Percentiles rank a stretch among this genome's conserved stretches.
phyloP scores from a whole-genome alignment of 352 stramenopile species.

The Phytopythium montanum region DNA sequence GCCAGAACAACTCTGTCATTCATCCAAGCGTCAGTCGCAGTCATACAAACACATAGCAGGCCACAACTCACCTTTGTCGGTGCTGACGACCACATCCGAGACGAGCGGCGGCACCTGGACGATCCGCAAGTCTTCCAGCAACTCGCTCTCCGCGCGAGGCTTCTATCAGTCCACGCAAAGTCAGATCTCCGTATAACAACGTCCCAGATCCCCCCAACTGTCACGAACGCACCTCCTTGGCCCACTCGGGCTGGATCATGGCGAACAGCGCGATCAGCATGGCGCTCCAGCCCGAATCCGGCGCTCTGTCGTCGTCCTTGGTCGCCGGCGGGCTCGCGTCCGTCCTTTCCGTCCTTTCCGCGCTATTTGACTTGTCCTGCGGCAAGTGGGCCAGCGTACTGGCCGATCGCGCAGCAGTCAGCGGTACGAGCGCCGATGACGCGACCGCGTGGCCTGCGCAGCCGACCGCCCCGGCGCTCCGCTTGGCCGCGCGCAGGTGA shows the following conservation, averaged over 20 bases:
- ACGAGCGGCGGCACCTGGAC: slow-evolving; percentile 43
- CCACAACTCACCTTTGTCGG: slow-evolving; percentile 15
- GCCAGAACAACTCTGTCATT: slow-evolving; percentile 41
- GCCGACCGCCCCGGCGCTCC: slow-evolving; percentile 9
- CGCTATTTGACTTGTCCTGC: slow-evolving; percentile 10
- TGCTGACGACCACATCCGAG: slow-evolving; percentile 45
- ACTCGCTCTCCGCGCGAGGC: slow-evolving; percentile 28
- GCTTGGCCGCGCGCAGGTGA: slow-evolving; percentile 15
- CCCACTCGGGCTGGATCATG: slow-evolving; percentile 55
- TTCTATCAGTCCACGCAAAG: slow-evolving; percentile 15
- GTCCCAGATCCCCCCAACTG: too few relatives aligned
- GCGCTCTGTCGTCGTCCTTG: slow-evolving; percentile 8
- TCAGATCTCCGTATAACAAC: too few relatives aligned
- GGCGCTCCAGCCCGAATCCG: slow-evolving; percentile 36
- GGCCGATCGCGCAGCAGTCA: slow-evolving; percentile 14
- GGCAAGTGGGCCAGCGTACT: slow-evolving; percentile 11
- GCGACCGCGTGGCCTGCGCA: slow-evolving; percentile 2
- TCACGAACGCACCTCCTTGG: slow-evolving; percentile 37
- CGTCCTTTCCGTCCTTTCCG: slow-evolving; percentile 13
- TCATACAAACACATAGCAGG: not conserved
- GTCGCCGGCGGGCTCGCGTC: slow-evolving; percentile 6
- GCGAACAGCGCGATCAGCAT: slow-evolving; percentile 58
- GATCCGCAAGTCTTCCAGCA: slow-evolving; percentile 46
- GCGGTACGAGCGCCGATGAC: slow-evolving; percentile 5
- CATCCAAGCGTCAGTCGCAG: not conserved